Base-by-base conservation (phyloP, 2,329 filamentous ascomycete genomes). In the Emmonsiellopsis sp. region DNA sequence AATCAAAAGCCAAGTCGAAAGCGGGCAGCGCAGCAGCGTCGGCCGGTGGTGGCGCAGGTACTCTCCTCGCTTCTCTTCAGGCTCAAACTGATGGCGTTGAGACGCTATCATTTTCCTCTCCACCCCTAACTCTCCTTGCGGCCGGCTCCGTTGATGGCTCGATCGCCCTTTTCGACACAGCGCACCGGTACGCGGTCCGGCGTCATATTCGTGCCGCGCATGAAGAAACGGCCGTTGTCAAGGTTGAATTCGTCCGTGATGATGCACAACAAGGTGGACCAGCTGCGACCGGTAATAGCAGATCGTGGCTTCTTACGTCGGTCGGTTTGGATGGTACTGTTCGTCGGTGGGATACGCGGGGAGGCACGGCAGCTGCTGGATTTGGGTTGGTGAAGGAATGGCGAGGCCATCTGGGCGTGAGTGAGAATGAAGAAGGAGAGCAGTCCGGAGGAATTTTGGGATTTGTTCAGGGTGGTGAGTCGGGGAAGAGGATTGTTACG, bases 291-390 rank as follows among this genome's bases (percentile, higher is more conserved):
- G 56, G 61, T 58, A 60, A 72, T 64, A 54, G 75, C 65, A 61
- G 79, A 71, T 54, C 92, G 82, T 73, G 67, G 84, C 66, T 94
- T 57, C 75, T 97, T 51, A 97, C 92, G 1, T 89, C 83, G 58
- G 91, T 85, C 61, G 93, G 93, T 7, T 89, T 96, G 79, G 93
- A 98, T 64, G 92, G 93, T 15, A 89, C 91, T 0, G 82, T 98
- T 16, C 79, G 89, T 63, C 78, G 91, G 56, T 98, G 93, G 93
- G 92, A 98, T 71, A 77, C 81, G 5, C 71, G 84, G 44, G 85
- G 84, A 52, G 84, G 85, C 7, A 87, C 83, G 1, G 78, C 80
- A 1, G 81, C 80, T 1, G 82, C 82, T 1, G 82, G 78, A 7
- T 82, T 83, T 51, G 90, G 89, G 0, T 73, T 95, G 51, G 73